Conservation (phyloP, 2,329 filamentous ascomycete genomes). For the Fusarium sarcochroum region DNA sequence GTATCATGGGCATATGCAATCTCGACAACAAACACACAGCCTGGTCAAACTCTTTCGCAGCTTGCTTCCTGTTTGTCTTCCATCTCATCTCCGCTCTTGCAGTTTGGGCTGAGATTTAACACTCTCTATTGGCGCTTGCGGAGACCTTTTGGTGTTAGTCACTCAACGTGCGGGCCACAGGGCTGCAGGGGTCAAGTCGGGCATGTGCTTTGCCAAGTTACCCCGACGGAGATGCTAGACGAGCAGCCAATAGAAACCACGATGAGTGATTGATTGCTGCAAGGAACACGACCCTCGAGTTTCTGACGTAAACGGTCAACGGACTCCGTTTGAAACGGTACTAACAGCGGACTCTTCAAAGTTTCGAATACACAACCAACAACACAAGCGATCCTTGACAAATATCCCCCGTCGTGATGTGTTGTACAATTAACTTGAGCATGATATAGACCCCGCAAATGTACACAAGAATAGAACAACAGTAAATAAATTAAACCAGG, state of each 20-base stretch:
- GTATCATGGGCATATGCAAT: not conserved
- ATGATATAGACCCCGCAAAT: not conserved
- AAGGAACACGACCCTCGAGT: conserved; percentile 23
- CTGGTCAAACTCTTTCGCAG: not conserved
- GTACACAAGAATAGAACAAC: not conserved
- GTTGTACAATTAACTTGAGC: not conserved
- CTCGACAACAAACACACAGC: no score
- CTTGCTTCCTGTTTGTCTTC: not conserved
- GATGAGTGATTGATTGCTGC: conserved; percentile 23
- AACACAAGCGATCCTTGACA: conserved; percentile 8
- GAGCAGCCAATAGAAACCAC: conserved; percentile 13
- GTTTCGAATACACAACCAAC: conserved; percentile 3
- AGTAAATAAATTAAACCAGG: not conserved
- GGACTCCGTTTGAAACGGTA: conserved; percentile 17
- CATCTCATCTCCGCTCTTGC: conserved; percentile 24
- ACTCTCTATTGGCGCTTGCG: not conserved
- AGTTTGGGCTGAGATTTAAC: conserved; percentile 6
- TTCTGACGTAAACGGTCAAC: conserved; percentile 17
- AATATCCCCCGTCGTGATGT: not conserved
- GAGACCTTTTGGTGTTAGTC: conserved; percentile 6
- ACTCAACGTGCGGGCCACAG: conserved; percentile 14
- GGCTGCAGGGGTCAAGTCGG: conserved; percentile 17
- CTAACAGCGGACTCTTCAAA: not conserved
- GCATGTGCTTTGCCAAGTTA: no score
- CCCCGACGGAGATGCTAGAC: not conserved